phyloP scores from a whole-genome alignment of 164 flowering plant species.

The Umbilicus rupestris region DNA sequence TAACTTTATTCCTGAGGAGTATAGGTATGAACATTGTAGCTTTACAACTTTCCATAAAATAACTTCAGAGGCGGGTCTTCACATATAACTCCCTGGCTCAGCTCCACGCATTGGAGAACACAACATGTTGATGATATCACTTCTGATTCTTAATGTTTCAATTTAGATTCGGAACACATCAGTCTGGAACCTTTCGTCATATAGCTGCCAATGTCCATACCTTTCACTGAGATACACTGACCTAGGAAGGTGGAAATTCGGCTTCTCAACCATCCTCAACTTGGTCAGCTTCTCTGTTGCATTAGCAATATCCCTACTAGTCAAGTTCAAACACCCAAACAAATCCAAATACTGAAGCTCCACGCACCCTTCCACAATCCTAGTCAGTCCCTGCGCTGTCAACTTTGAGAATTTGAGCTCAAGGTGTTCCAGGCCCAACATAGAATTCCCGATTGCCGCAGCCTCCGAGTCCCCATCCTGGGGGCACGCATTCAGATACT shows the following conservation, averaged over 20 bases:
- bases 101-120: too few relatives aligned
- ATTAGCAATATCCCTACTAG: constrained; percentile 50
- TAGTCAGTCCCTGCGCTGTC: constrained; percentile 48
- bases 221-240: constrained; percentile 62
- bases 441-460: constrained; percentile 44
- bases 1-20: not conserved
- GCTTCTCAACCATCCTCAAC: constrained; percentile 51
- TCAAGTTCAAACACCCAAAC: constrained; percentile 71
- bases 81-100: too few relatives aligned
- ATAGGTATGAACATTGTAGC: too few relatives aligned
- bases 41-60: too few relatives aligned
- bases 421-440: constrained; percentile 59
- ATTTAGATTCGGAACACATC: constrained; percentile 52
- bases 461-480: constrained; percentile 79
- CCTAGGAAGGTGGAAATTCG: constrained; percentile 68
- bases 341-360: constrained; percentile 60
- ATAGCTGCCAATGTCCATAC: constrained; percentile 83
- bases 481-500: constrained; percentile 65
- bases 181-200: constrained; percentile 83
- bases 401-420: constrained; percentile 71
- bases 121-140: too few relatives aligned
- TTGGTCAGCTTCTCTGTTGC: constrained; percentile 41
- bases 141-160: not conserved
- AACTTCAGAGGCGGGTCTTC: too few relatives aligned
- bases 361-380: constrained; percentile 48